Evolutionary conservation across 1,284 basidiomycete species (phyloP).

Genomic region (Golubevia pallescens): DNA sequence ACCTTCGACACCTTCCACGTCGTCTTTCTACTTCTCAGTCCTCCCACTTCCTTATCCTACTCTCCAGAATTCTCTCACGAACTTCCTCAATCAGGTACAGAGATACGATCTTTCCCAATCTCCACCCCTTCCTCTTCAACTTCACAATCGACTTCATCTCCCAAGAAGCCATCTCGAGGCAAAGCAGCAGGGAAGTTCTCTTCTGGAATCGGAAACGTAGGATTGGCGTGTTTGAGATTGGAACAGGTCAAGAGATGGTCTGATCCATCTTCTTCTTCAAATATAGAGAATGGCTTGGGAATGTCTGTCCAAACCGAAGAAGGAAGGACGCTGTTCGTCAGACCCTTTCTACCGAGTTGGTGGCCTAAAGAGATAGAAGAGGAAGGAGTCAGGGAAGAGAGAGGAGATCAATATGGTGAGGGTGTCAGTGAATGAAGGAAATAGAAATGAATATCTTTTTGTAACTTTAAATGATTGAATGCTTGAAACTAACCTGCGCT

Average conservation of each 20-base stretch:
- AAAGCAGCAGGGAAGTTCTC: slow-evolving; percentile 52
- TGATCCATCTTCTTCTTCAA: background rate
- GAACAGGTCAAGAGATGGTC: slow-evolving; percentile 42
- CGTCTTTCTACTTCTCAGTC: background rate
- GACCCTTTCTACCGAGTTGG: slow-evolving; percentile 37
- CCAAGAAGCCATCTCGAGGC: slow-evolving; percentile 16
- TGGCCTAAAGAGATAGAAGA: slow-evolving; percentile 25
- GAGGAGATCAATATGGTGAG: too few relatives aligned
- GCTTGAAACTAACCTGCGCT: too few relatives aligned
- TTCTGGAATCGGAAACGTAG: slow-evolving; percentile 42
- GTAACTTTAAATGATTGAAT: too few relatives aligned
- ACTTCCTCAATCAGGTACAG: slow-evolving; percentile 16
- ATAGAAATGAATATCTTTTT: too few relatives aligned
- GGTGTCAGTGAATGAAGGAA: too few relatives aligned
- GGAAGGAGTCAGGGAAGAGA: too few relatives aligned
- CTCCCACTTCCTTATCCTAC: slow-evolving; percentile 3
- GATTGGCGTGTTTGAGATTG: slow-evolving; percentile 37
- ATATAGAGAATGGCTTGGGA: slow-evolving; percentile 16
- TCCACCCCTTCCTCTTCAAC: background rate
- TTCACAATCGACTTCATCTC: slow-evolving; percentile 1
- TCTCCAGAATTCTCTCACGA: slow-evolving; percentile 1
- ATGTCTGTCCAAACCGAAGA: slow-evolving; percentile 16
- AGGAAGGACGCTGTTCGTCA: slow-evolving; percentile 19
- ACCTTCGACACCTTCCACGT: background rate
- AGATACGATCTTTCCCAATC: slow-evolving; percentile 24